phyloP scores from a whole-genome alignment of 352 stramenopile genomes.

The Phytophthora niederhauseri region DNA sequence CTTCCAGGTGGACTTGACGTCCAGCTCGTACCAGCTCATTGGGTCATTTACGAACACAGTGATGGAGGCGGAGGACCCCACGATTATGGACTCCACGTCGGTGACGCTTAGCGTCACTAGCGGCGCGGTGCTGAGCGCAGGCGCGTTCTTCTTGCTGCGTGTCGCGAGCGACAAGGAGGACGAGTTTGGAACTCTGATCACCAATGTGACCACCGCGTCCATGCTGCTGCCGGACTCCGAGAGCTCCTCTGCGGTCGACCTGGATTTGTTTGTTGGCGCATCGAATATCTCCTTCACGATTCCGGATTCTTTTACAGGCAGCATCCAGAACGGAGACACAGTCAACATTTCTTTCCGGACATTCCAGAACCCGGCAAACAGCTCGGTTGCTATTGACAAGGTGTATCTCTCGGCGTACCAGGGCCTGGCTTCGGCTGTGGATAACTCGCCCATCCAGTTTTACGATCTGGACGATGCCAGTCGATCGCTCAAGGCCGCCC shows the following conservation, averaged over 20 bases:
- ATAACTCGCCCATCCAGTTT: slow-evolving; percentile 62
- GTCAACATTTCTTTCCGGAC: slow-evolving; percentile 67
- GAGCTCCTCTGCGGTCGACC: slow-evolving; percentile 29
- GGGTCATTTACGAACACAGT: slow-evolving; percentile 57
- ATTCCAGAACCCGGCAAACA: slow-evolving; percentile 71
- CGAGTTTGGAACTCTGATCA: slow-evolving; percentile 63
- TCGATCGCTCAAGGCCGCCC: slow-evolving; percentile 58
- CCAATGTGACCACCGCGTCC: slow-evolving; percentile 48
- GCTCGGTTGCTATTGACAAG: slow-evolving; percentile 63
- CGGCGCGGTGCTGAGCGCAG: slow-evolving; percentile 61
- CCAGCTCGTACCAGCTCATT: slow-evolving; percentile 59
- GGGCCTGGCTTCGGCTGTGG: slow-evolving; percentile 55
- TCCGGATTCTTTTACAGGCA: slow-evolving; percentile 53
- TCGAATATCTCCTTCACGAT: slow-evolving; percentile 84
- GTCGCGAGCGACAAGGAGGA: slow-evolving; percentile 62
- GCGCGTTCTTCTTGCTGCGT: slow-evolving; percentile 70
- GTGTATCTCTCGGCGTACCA: slow-evolving; percentile 77
- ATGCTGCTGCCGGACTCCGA: slow-evolving; percentile 46
- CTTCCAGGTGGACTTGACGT: slow-evolving; percentile 63
- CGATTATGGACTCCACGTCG: slow-evolving; percentile 57
- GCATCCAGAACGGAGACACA: slow-evolving; percentile 78
- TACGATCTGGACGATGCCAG: slow-evolving; percentile 50
- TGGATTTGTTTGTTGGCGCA: slow-evolving; percentile 54
- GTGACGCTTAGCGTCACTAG: slow-evolving; percentile 67
- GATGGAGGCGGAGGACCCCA: slow-evolving; percentile 52